Conservation (phyloP, 2,329 filamentous ascomycete genomes). For the Cephalotrichum gorgonifer region DNA sequence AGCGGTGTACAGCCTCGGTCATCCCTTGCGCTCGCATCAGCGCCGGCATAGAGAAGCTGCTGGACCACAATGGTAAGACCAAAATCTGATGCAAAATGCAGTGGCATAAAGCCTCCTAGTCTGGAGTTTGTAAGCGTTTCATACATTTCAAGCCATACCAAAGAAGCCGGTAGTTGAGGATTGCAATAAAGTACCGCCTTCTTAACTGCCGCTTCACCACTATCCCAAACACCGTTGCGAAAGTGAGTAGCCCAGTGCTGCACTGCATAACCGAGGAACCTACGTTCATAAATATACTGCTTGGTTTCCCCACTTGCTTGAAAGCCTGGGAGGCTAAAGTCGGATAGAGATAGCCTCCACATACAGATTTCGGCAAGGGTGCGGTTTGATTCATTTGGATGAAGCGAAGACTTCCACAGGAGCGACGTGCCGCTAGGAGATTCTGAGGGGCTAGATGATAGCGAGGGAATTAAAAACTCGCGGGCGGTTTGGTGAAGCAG, state of each 20-base stretch:
- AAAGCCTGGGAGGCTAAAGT: not conserved
- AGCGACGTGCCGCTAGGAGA: not conserved
- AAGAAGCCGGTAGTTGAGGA: no score
- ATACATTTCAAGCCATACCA: no score
- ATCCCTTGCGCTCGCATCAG: no score
- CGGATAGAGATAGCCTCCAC: not conserved
- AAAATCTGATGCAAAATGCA: no score
- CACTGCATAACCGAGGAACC: constrained; percentile 9
- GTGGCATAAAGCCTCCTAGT: no score
- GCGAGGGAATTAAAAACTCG: constrained; percentile 14
- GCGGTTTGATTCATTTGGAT: not conserved
- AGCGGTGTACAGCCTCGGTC: no score
- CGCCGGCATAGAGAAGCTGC: no score
- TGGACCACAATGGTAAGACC: no score
- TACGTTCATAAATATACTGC: not conserved
- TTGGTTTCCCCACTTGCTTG: not conserved
- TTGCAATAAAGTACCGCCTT: no score
- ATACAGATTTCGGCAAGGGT: not conserved
- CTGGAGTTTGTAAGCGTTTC: no score
- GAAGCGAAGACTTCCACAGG: constrained; percentile 2
- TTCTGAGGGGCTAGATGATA: not conserved
- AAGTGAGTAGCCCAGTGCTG: constrained; percentile 8
- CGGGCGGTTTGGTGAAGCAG: constrained; percentile 20
- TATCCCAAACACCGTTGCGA: no score
- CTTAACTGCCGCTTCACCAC: no score